These are phyloP conservation scores for Crataegus laevigata DNA, from an alignment of 306 rosid species.

Conservation along the genomic window DNA sequence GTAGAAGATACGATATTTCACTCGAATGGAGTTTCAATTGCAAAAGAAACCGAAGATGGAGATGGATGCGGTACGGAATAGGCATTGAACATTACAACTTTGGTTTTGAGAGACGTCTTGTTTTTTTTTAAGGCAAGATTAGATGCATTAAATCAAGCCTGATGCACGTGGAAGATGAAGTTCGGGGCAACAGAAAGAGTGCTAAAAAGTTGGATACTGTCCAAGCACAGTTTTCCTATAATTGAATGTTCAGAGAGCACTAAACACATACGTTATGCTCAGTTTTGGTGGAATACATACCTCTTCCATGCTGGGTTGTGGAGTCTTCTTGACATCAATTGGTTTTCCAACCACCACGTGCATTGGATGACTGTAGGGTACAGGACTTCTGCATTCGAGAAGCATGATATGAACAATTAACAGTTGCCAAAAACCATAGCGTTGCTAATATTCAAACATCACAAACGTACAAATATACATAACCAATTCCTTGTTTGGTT, in stretches of 20 bases:
- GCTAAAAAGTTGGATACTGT: background rate
- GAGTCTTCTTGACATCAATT: constrained; percentile 57
- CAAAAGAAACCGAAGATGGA: background rate
- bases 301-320: constrained; percentile 63
- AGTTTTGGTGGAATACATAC: constrained; percentile 13
- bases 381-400: constrained; percentile 54
- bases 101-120: background rate
- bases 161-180: background rate
- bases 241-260: background rate
- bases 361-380: constrained; percentile 66
- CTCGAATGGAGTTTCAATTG: background rate
- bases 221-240: background rate
- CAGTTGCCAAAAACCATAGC: background rate
- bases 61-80: background rate
- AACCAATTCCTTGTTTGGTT: background rate
- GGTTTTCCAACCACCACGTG: constrained; percentile 84
- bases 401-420: background rate
- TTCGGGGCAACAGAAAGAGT: background rate
- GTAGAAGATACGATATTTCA: background rate
- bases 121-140: too few species aligned
- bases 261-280: background rate
- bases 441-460: background rate
- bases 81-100: background rate
- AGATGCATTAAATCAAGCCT: background rate
- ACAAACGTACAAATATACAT: background rate